Evolutionary conservation across 192 early-diverging fungal genomes (phyloP).

Genomic region (Coemansia sp.): DNA sequence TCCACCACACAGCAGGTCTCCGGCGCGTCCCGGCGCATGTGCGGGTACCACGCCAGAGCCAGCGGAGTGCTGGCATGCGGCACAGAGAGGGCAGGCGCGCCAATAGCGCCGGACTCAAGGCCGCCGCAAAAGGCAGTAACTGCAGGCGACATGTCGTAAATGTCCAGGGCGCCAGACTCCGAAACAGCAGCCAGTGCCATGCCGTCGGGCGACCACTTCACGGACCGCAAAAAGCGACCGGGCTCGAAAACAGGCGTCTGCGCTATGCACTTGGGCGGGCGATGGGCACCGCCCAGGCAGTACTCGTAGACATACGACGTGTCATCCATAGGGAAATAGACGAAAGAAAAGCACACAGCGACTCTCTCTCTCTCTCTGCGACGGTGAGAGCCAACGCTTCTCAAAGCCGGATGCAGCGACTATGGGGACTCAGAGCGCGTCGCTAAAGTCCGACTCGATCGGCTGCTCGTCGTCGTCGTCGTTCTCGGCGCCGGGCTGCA

Average conservation of each 20-base stretch:
- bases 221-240: constrained; percentile 13
- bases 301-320: constrained; percentile 20
- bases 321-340: no score
- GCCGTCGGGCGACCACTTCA: constrained; percentile 50
- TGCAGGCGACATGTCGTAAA: constrained; percentile 11
- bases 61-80: constrained; percentile 4
- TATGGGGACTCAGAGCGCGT: constrained; percentile 12
- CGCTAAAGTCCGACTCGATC: constrained; percentile 19
- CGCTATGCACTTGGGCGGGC: constrained; percentile 8
- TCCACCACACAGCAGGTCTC: constrained; percentile 62
- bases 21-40: constrained; percentile 44
- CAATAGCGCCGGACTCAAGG: not conserved
- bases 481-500: constrained; percentile 22
- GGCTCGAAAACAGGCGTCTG: not conserved
- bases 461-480: constrained; percentile 11
- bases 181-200: constrained; percentile 20
- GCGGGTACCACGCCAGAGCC: constrained; percentile 41
- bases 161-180: constrained; percentile 25
- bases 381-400: no score
- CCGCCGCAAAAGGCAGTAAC: not conserved
- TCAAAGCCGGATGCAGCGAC: not conserved
- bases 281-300: not conserved
- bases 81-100: not conserved
- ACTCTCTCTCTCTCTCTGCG: no score
- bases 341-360: not conserved